Conservation (phyloP, 1,284 basidiomycete species). For the Tausonia pullulans region DNA sequence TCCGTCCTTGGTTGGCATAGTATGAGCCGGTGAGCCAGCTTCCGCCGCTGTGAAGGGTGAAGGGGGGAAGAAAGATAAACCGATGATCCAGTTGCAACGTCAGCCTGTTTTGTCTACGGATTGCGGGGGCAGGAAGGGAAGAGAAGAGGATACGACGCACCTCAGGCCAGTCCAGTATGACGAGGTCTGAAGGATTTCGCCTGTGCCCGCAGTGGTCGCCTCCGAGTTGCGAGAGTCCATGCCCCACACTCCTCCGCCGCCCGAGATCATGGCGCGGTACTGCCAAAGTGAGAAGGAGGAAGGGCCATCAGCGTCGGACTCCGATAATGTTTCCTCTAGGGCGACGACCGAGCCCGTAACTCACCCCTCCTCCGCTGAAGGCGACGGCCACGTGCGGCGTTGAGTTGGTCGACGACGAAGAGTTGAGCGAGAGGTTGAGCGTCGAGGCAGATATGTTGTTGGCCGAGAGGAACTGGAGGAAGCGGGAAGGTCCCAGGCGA, state of each 20-base stretch:
- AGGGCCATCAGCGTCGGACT: neutral
- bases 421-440: slow-evolving; percentile 12
- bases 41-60: slow-evolving; percentile 1
- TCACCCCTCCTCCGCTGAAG: neutral
- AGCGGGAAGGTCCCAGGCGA: slow-evolving; percentile 6
- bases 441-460: slow-evolving; percentile 7
- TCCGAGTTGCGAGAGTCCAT: slow-evolving; percentile 9
- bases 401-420: slow-evolving; percentile 3
- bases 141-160: neutral
- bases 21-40: slow-evolving; percentile 12
- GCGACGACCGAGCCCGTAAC: neutral
- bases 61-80: too few relatives aligned
- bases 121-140: neutral
- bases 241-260: slow-evolving; percentile 7
- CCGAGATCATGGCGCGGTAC: slow-evolving; percentile 14
- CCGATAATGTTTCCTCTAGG: neutral
- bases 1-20: slow-evolving; percentile 1
- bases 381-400: slow-evolving; percentile 11
- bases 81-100: too few relatives aligned
- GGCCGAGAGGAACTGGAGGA: slow-evolving; percentile 7
- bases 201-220: slow-evolving; percentile 4
- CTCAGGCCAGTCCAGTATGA: slow-evolving; percentile 11
- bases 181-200: neutral
- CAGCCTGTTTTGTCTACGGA: too few relatives aligned
- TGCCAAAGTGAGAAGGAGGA: neutral